A percentile compares a stretch with the other conserved stretches of the same genome.
Conservation (phyloP, 371 early-diverging fungal genomes). For the Mortierella sp. region DNA sequence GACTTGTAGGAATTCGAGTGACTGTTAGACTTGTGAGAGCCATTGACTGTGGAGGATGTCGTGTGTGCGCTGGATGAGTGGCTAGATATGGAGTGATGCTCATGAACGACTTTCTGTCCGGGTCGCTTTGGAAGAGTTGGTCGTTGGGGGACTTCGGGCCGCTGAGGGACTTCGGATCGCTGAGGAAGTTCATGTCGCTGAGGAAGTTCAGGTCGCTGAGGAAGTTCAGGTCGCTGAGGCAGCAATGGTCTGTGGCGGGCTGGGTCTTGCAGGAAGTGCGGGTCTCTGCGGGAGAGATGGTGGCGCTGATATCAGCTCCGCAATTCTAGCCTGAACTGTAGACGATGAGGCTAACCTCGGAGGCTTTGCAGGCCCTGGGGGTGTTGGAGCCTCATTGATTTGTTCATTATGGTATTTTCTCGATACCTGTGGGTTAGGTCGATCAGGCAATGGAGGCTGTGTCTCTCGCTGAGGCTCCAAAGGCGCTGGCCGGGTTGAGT, state of each 20-base stretch:
- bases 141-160: too few species aligned
- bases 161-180: too few species aligned
- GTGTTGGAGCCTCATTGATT: neutral
- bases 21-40: too few species aligned
- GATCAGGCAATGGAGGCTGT: neutral
- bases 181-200: conserved; percentile 30
- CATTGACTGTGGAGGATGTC: conserved; percentile 1
- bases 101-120: neutral
- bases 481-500: conserved; percentile 3
- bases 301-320: conserved; percentile 2
- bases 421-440: neutral
- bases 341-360: neutral
- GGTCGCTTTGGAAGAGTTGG: conserved; percentile 34
- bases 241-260: conserved; percentile 4
- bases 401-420: neutral
- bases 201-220: conserved; percentile 27
- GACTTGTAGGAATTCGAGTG: too few species aligned
- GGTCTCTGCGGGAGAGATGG: conserved; percentile 26
- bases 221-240: conserved; percentile 18
- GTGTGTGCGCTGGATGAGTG: conserved; percentile 1
- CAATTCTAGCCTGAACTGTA: neutral
- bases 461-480: neutral
- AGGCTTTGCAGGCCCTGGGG: conserved; percentile 13
- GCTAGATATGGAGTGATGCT: conserved; percentile 17
- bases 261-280: conserved; percentile 19